phyloP scores from a whole-genome alignment of 208 protist genomes.

The Crithidia expoeki region DNA sequence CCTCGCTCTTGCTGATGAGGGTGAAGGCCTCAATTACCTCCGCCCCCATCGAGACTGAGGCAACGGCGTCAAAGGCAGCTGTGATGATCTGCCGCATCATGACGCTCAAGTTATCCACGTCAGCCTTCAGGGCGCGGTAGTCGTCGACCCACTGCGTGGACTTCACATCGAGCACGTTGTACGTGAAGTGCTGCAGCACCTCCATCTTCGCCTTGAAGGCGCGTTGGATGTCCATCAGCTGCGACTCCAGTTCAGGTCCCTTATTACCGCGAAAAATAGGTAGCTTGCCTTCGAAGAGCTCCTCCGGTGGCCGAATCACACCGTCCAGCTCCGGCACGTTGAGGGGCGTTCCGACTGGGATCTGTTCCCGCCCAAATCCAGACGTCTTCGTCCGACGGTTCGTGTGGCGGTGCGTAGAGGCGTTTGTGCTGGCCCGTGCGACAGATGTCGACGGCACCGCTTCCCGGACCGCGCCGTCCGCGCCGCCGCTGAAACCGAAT shows the following conservation, averaged over 20 bases:
- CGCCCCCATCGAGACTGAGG: conserved; percentile 88
- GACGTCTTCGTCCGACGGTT: conserved; percentile 31
- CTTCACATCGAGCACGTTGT: conserved; percentile 98
- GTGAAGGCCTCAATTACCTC: conserved; percentile 97
- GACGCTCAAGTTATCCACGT: conserved; percentile 96
- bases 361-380: conserved; percentile 33
- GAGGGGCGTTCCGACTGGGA: conserved; percentile 45
- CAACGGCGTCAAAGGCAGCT: conserved; percentile 94
- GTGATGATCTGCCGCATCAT: conserved; percentile 98
- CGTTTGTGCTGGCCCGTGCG: conserved; percentile 15
- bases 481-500: conserved; percentile 90
- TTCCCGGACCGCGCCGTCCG: conserved; percentile 27
- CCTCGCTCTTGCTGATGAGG: conserved; percentile 93
- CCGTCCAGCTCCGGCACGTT: conserved; percentile 75
- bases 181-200: conserved; percentile 90
- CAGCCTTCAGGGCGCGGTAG: conserved; percentile 95
- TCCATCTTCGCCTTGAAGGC: conserved; percentile 93
- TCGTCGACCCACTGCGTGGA: conserved; percentile 97
- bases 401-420: conserved; percentile 8
- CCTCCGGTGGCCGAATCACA: conserved; percentile 30
- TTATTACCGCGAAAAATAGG: conserved; percentile 95
- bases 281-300: conserved; percentile 74
- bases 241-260: conserved; percentile 95
- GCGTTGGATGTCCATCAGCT: conserved; percentile 95
- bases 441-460: conserved; percentile 17